These are phyloP conservation scores for Podospora pseudocomata DNA, from an alignment of 495 filamentous ascomycete species.

Conservation along the genomic window DNA sequence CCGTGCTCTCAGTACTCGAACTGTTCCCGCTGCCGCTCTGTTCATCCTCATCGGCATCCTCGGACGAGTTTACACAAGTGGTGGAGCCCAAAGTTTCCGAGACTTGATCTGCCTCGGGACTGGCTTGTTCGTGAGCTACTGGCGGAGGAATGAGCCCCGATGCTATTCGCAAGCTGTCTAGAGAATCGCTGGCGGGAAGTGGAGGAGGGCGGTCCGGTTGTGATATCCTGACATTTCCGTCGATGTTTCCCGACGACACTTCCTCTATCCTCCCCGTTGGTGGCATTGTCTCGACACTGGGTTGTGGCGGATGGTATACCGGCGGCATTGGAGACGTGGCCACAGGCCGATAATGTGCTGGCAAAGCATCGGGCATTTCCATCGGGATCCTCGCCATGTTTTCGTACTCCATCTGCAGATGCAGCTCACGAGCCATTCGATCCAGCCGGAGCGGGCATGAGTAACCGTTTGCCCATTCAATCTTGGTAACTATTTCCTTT, in stretches of 20 bases:
- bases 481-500: constrained; percentile 21
- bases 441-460: constrained; percentile 18
- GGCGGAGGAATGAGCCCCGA: background rate
- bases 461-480: constrained; percentile 25
- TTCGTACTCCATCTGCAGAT: constrained; percentile 22
- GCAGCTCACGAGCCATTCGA: constrained; percentile 18
- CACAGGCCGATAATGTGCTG: constrained; percentile 13
- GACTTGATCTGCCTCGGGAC: background rate
- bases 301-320: background rate
- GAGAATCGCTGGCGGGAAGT: background rate
- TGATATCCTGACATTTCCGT: background rate
- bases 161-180: background rate
- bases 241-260: background rate
- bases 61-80: constrained; percentile 7
- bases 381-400: constrained; percentile 25
- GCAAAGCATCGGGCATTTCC: constrained; percentile 23
- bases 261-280: background rate
- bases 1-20: background rate
- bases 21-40: background rate
- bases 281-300: background rate
- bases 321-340: background rate
- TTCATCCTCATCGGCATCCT: background rate
- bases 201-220: background rate
- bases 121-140: background rate
- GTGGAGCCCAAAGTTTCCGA: background rate